Evolutionary conservation across 2,329 filamentous ascomycete species (phyloP), one percentile per base, ranked within the genome.

Genomic region (Aspergillus bombycis): DNA sequence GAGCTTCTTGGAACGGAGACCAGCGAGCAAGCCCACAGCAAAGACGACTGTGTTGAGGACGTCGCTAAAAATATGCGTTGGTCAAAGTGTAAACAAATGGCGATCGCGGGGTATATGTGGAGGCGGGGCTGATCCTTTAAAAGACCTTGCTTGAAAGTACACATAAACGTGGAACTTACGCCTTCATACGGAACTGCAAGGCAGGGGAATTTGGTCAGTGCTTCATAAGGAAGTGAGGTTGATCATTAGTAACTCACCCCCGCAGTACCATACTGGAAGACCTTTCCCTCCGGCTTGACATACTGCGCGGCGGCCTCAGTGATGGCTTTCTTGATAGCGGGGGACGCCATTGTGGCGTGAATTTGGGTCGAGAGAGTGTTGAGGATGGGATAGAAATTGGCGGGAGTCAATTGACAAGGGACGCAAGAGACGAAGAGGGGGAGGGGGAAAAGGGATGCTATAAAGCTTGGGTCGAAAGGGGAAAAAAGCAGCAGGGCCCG

Each of bases 41-140:
- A 94, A 97, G 71, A 96, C 88, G 67, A 99, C 93, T 41, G 93
- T 95, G 76, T 96, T 92, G 72, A 98, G 90, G 62, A 96, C 86
- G 72, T 93, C 90, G 63, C 86, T 88, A 72, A 66, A 61, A 58
- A 57, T n/a, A 66, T 46, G 55, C 60, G 64, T 63, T 38, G 68
- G 77, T 74, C 77, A 81, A 71, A 68, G 65, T 67, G 65, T 74
- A 68, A 76, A 74, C 73, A 71, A 67, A 66, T 30, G 68, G 65
- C 66, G 67, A 73, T 72, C 71, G 72, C 70, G 73, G 73, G 71
- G 71, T 68, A 69, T 57, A 23, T 67, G 67, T 71, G 71, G 69
- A 72, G 68, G 70, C 68, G 69, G 70, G 70, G 70, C 63, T 71
- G 67, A 71, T 69, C 62, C 65, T 65, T 66, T 56, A 56, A 55